phyloP scores from a whole-genome alignment of 306 rosid genomes.

The peach (Prunus persica) region DNA sequence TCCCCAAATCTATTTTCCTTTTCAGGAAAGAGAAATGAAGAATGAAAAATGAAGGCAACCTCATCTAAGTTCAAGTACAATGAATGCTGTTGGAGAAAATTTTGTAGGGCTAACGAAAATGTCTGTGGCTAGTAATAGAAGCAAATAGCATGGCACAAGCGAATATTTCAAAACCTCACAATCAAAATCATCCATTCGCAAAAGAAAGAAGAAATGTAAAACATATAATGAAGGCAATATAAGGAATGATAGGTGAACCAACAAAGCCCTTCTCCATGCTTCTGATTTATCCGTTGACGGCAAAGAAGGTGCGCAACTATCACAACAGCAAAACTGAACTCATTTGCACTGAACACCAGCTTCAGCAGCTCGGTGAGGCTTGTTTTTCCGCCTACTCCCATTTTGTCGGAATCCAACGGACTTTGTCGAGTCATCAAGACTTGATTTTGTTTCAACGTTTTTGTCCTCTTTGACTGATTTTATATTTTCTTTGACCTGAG shows the following conservation, averaged over 20 bases:
- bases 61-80: not conserved
- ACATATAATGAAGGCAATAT: not conserved
- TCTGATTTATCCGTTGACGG: not conserved
- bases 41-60: not conserved
- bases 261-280: not conserved
- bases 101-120: not conserved
- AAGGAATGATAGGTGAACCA: constrained; percentile 11
- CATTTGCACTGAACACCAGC: constrained; percentile 81
- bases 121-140: not conserved
- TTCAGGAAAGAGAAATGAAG: not conserved
- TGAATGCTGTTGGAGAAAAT: not conserved
- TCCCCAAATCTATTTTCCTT: no score
- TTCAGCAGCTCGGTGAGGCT: constrained; percentile 91
- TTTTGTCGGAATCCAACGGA: constrained; percentile 71
- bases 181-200: constrained; percentile 15
- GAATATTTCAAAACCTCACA: constrained; percentile 8
- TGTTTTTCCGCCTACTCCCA: constrained; percentile 83
- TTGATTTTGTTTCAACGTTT: constrained; percentile 37
- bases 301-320: constrained; percentile 11
- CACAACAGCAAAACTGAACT: constrained; percentile 22
- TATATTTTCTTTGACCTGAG: constrained; percentile 42
- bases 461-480: constrained; percentile 50
- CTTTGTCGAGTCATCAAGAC: constrained; percentile 44
- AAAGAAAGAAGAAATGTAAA: constrained; percentile 1
- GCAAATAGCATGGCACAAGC: not conserved